phyloP scores from a whole-genome alignment of 495 filamentous ascomycete species.

The Echria macrotheca region DNA sequence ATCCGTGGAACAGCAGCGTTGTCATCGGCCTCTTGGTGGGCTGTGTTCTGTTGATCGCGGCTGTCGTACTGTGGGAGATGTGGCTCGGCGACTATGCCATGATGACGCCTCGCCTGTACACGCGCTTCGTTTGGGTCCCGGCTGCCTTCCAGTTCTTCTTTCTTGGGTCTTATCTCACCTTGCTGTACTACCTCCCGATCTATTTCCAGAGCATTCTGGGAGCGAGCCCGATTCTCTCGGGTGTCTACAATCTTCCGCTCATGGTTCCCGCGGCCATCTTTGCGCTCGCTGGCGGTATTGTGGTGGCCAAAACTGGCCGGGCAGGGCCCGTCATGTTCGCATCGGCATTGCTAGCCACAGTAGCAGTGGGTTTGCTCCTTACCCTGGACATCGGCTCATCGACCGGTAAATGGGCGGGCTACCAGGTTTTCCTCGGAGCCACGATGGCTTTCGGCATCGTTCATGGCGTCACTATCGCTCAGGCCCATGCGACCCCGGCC shows the following conservation, averaged over 20 bases:
- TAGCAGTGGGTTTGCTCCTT: conserved; percentile 30
- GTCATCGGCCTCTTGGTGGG: conserved; percentile 47
- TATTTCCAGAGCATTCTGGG: conserved; percentile 51
- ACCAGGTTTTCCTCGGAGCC: conserved; percentile 54
- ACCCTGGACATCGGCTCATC: conserved; percentile 43
- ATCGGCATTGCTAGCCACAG: conserved; percentile 18
- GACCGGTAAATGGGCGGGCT: conserved; percentile 52
- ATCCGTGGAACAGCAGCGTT: conserved; percentile 36
- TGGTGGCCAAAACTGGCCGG: conserved; percentile 29
- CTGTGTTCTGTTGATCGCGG: conserved; percentile 23
- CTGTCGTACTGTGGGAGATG: conserved; percentile 30
- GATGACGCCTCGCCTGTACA: conserved; percentile 31
- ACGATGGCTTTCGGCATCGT: conserved; percentile 21
- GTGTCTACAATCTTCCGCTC: conserved; percentile 44
- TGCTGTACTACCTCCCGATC: conserved; percentile 53
- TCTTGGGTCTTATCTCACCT: conserved; percentile 33
- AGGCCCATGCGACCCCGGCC: conserved; percentile 8
- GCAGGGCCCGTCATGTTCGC: conserved; percentile 33
- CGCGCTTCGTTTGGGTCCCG: conserved; percentile 32
- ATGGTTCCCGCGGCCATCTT: conserved; percentile 31
- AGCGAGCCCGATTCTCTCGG: conserved; percentile 35
- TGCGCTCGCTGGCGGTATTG: conserved; percentile 26
- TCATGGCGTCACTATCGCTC: conserved; percentile 7
- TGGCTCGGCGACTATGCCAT: conserved; percentile 31
- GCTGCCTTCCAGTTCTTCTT: conserved; percentile 32